phyloP scores from a whole-genome alignment of 495 filamentous ascomycete species.

The Lasiosphaeris hirsuta region DNA sequence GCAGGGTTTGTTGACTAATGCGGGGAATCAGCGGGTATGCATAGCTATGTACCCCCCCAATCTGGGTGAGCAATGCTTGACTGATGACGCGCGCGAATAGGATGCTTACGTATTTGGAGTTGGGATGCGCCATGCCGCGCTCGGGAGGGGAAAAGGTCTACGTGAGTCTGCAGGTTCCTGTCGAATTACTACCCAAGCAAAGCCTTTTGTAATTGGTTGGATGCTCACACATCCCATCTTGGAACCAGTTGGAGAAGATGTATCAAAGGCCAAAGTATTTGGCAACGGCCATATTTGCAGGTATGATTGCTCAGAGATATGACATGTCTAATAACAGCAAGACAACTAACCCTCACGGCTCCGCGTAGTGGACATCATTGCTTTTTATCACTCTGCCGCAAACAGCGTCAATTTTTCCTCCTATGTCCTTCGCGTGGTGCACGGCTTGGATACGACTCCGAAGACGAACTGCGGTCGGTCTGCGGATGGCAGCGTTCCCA shows the following conservation, averaged over 20 bases:
- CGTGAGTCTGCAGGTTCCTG: slow-evolving; percentile 17
- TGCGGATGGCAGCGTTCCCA: not conserved
- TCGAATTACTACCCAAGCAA: too few relatives aligned
- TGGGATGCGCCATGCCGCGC: slow-evolving; percentile 32
- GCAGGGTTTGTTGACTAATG: not conserved
- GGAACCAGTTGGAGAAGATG: not conserved
- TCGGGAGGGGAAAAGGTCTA: slow-evolving; percentile 37
- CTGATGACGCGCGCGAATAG: not conserved
- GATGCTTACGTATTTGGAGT: slow-evolving; percentile 36
- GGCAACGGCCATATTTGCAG: not conserved
- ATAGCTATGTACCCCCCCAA: not conserved
- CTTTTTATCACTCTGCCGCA: not conserved
- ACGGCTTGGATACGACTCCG: not conserved
- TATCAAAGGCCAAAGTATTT: not conserved
- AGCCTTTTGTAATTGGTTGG: too few relatives aligned
- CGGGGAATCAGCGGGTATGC: slow-evolving; percentile 17
- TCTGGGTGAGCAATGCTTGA: not conserved
- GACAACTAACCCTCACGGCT: not conserved
- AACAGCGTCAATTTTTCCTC: not conserved
- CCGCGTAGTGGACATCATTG: not conserved
- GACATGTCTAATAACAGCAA: not conserved
- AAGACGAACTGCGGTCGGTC: not conserved
- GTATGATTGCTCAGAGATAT: not conserved
- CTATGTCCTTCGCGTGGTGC: not conserved
- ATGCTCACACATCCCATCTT: too few relatives aligned